These are phyloP conservation scores for Epichloe aotearoae DNA, from an alignment of 2,329 filamentous ascomycete species.

Conservation along the genomic window DNA sequence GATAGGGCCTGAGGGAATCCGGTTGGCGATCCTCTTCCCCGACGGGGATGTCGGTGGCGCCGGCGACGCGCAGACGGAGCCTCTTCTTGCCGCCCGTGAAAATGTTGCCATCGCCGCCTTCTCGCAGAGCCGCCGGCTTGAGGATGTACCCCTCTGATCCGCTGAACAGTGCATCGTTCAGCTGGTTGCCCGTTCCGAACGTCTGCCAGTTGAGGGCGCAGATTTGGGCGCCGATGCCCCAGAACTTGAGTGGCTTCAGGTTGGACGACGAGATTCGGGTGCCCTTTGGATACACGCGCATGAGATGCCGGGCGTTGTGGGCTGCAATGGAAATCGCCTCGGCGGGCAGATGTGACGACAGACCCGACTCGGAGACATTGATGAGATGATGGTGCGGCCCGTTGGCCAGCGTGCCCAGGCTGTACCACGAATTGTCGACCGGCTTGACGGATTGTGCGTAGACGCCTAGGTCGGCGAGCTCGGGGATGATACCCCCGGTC, in stretches of 20 bases:
- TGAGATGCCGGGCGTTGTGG: conserved; percentile 52
- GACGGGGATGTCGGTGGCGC: conserved; percentile 47
- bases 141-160: conserved; percentile 53
- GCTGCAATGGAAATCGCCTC: conserved; percentile 33
- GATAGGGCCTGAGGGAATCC: conserved; percentile 46
- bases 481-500: conserved; percentile 43
- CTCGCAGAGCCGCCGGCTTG: conserved; percentile 47
- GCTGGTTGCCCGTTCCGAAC: conserved; percentile 50
- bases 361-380: conserved; percentile 53
- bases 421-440: conserved; percentile 51
- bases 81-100: conserved; percentile 32
- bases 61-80: conserved; percentile 45
- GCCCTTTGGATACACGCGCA: conserved; percentile 58
- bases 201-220: conserved; percentile 60
- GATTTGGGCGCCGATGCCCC: conserved; percentile 55
- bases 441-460: conserved; percentile 61
- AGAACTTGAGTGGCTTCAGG: conserved; percentile 48
- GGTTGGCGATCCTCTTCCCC: conserved; percentile 32
- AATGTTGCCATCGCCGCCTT: conserved; percentile 38
- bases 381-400: conserved; percentile 52
- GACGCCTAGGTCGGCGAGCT: conserved; percentile 51
- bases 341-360: conserved; percentile 36
- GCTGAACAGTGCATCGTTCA: conserved; percentile 55
- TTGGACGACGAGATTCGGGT: conserved; percentile 55
- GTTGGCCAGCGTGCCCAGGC: conserved; percentile 33